Evolutionary conservation across 371 early-diverging fungal species (phyloP), one percentile per base, ranked within the genome.

Genomic region (Mortierella sp.): DNA sequence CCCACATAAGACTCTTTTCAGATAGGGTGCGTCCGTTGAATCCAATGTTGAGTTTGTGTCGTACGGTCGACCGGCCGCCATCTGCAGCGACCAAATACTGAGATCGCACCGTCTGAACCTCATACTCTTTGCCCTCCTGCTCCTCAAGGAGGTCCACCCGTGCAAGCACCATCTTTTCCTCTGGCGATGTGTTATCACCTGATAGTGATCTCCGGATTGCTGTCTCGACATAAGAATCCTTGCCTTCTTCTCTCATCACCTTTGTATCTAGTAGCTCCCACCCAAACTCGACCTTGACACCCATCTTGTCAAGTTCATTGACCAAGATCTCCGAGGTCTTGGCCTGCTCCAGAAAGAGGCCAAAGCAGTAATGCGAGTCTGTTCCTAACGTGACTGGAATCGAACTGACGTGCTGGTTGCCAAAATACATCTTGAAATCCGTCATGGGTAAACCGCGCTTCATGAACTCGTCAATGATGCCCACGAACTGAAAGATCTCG

Each of bases 61-160:
- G 63, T 7, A 76, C 72, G 3, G 66, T 53, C 6, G 80, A 79
- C 3, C 64, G 62, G 1, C 70, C 79, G 19, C 81, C 81, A 57
- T 81, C 80, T 6, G 72, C 70, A 4, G 66, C 81, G 15, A 81
- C 47, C 30, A 81, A 34, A 28, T 79, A 81, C 49, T 75, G 46
- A 17, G 64, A 72, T 0, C 46, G 41, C 14, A 79, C 56, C 4
- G 48, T 44, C 32, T 72, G 48, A 2, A 28, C 23, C 27, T 60
- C 66, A 12, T 55, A 50, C n/a, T 61, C 65, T 19, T 53, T 64
- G 42, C 27, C 46, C n/a, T 46, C 19, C 23, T 60, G 44, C 63
- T 64, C 57, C 8, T 26, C 19, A 11, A 23, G 24, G 15, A 28
- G 24, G 32, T 59, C 31, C 34, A 65, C 50, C 12, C 24, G 17